Conservation (phyloP, 2,329 filamentous ascomycete genomes). For the Pyricularia sp. region DNA sequence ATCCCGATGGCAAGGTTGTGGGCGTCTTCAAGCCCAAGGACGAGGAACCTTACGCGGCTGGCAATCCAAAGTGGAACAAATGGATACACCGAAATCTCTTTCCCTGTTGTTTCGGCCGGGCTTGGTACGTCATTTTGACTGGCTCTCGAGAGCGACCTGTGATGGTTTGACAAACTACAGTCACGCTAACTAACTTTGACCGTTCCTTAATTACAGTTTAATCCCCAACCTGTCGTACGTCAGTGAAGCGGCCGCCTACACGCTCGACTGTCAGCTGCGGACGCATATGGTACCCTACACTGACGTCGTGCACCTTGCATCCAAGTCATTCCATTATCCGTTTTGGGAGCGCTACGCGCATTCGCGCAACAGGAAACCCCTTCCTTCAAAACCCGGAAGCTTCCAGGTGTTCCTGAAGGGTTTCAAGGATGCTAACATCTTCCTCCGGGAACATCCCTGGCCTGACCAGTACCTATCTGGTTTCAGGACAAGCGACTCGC, state of each 20-base stretch:
- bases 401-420: conserved; percentile 97
- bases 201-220: conserved; percentile 37
- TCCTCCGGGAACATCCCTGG: conserved; percentile 92
- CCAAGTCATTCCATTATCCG: conserved; percentile 96
- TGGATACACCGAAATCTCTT: conserved; percentile 98
- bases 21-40: conserved; percentile 99
- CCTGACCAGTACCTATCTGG: conserved; percentile 75
- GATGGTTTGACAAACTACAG: neutral
- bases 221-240: conserved; percentile 98
- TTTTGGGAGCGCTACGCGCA: conserved; percentile 91
- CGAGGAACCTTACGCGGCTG: conserved; percentile 92
- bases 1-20: conserved; percentile 84
- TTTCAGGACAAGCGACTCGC: conserved; percentile 58
- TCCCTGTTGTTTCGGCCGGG: conserved; percentile 91
- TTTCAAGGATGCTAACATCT: conserved; percentile 94
- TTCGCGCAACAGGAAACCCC: conserved; percentile 75
- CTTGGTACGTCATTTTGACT: conserved; percentile 47
- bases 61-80: conserved; percentile 99
- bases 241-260: conserved; percentile 93
- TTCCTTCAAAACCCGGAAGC: conserved; percentile 86
- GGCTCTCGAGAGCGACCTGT: neutral
- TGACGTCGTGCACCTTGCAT: conserved; percentile 86
- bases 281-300: conserved; percentile 95
- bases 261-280: conserved; percentile 79
- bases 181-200: conserved; percentile 5